phyloP scores from a whole-genome alignment of 352 stramenopile genomes.

The Globisporangium paroecandrum region DNA sequence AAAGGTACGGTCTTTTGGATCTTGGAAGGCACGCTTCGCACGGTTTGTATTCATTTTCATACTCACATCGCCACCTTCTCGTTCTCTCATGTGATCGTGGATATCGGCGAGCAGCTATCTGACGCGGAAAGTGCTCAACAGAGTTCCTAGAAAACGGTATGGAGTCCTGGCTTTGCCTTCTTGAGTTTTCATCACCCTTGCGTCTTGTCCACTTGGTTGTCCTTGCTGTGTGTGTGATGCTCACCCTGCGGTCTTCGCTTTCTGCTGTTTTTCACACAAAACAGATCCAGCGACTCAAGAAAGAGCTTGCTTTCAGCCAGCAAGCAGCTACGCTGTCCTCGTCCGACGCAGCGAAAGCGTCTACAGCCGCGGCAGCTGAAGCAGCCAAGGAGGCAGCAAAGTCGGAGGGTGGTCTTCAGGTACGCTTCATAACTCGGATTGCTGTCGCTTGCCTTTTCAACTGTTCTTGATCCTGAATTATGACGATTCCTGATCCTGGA shows the following conservation, averaged over 20 bases:
- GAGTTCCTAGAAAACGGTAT: conserved; percentile 51
- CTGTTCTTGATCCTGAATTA: neutral
- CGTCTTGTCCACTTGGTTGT: neutral
- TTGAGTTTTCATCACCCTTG: neutral
- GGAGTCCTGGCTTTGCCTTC: neutral
- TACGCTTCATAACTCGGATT: conserved; percentile 1
- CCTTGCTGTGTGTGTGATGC: neutral
- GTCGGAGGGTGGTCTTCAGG: conserved; percentile 36
- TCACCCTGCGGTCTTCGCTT: neutral
- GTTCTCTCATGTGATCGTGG: neutral
- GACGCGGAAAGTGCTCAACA: conserved; percentile 29
- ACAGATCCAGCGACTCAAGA: conserved; percentile 61
- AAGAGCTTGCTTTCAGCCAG: conserved; percentile 40
- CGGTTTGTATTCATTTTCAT: neutral
- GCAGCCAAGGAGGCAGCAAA: conserved; percentile 25
- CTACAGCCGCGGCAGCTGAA: conserved; percentile 9
- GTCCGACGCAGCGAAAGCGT: conserved; percentile 31
- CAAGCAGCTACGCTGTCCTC: conserved; percentile 22
- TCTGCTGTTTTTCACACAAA: neutral
- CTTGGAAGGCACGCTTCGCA: neutral
- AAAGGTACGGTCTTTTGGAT: conserved; percentile 32
- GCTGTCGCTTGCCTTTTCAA: too few species aligned
- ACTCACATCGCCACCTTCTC: neutral
- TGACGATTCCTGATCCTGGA: neutral
- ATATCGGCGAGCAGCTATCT: conserved; percentile 27